phyloP scores from a whole-genome alignment of 2,329 filamentous ascomycete species.

The Pseudogymnoascus sp. region DNA sequence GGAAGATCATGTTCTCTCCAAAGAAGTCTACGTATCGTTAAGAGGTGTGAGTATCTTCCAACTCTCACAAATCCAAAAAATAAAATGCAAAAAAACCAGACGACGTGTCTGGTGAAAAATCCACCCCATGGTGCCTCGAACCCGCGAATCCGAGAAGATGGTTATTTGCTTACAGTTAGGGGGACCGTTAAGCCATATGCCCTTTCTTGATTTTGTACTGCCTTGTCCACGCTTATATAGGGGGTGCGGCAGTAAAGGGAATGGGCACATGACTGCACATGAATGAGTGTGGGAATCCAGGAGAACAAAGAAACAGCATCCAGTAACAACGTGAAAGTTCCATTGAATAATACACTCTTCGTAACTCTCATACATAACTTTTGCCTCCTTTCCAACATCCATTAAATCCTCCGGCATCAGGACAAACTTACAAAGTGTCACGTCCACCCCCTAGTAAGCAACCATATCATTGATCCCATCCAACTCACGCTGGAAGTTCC shows the following conservation, averaged over 20 bases:
- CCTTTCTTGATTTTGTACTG: neutral
- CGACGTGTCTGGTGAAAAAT: neutral
- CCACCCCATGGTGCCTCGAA: neutral
- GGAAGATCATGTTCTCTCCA: no score
- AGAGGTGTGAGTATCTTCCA: neutral
- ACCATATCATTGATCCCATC: conserved; percentile 60
- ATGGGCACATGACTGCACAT: neutral
- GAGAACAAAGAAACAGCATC: neutral
- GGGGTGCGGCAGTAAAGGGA: neutral
- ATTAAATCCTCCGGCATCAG: neutral
- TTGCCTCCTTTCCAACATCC: neutral
- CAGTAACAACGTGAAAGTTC: neutral
- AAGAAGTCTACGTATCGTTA: no score
- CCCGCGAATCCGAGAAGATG: neutral
- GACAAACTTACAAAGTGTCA: neutral
- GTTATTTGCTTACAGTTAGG: neutral
- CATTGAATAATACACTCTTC: neutral
- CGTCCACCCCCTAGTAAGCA: conserved; percentile 49
- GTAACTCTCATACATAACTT: neutral
- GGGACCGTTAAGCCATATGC: neutral
- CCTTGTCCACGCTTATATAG: neutral
- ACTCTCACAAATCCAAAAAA: neutral
- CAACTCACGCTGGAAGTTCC: conserved; percentile 66
- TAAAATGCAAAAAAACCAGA: neutral
- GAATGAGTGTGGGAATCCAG: neutral